These are phyloP conservation scores for Rubia yunnanensis DNA, from an alignment of 257 asterid species.

Conservation along the genomic window DNA sequence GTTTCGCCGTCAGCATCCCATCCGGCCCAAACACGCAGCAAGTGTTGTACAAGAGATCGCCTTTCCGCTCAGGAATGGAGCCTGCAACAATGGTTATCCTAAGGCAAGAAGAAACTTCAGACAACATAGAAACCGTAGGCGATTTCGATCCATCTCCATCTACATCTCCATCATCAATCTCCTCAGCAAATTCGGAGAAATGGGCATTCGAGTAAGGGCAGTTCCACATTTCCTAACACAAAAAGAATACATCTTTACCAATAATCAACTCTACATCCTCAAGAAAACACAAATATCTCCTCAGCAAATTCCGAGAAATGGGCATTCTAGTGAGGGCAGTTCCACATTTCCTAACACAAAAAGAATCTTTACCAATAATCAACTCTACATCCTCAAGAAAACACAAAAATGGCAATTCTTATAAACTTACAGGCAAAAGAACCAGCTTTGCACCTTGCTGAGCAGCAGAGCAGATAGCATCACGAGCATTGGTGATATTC, in stretches of 20 bases:
- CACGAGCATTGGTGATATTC: slow-evolving; percentile 21
- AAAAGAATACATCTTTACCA: background rate
- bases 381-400: background rate
- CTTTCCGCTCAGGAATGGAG: slow-evolving; percentile 30
- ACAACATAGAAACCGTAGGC: slow-evolving; percentile 25
- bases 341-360: slow-evolving; percentile 39
- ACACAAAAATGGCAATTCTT: background rate
- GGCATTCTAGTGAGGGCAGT: slow-evolving; percentile 30
- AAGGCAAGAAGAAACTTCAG: slow-evolving; percentile 29
- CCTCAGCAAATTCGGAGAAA: slow-evolving; percentile 25
- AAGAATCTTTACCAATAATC: background rate
- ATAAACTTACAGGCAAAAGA: slow-evolving; percentile 30
- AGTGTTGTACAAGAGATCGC: slow-evolving; percentile 27
- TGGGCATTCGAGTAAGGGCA: slow-evolving; percentile 29
- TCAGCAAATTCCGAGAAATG: slow-evolving; percentile 24
- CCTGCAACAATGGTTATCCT: slow-evolving; percentile 33
- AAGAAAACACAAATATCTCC: background rate
- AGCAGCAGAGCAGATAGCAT: slow-evolving; percentile 25
- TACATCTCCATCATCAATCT: slow-evolving; percentile 20
- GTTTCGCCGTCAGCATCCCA: slow-evolving; percentile 30
- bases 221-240: slow-evolving; percentile 41
- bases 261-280: background rate
- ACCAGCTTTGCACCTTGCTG: slow-evolving; percentile 30
- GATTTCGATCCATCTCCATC: slow-evolving; percentile 8
- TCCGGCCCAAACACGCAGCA: slow-evolving; percentile 29